Evolutionary conservation across 176 grass and related monocot species (phyloP).

Genomic region (Rhipidocladum racemiflorum): DNA sequence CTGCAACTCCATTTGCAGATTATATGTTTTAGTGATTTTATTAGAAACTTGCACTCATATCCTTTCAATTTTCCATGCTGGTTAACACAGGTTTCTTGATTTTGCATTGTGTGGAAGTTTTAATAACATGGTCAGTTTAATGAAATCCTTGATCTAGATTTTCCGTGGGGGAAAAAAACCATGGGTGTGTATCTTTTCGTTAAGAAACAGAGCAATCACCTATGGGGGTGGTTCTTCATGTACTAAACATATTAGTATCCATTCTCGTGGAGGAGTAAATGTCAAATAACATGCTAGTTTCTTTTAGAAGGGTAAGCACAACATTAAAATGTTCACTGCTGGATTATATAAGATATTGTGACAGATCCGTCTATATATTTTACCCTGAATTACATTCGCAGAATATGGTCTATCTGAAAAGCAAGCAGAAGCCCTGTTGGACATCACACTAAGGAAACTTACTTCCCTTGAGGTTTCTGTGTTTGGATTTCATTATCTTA

Average conservation of each 20-base stretch:
- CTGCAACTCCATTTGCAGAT: too few relatives aligned
- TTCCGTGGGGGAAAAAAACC: neutral
- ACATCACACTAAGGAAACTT: slow-evolving; percentile 90
- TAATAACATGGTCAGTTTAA: too few relatives aligned
- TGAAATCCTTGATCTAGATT: neutral
- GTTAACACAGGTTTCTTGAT: too few relatives aligned
- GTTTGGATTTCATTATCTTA: slow-evolving; percentile 1
- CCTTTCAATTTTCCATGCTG: too few relatives aligned
- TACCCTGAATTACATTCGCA: slow-evolving; percentile 41
- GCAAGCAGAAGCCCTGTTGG: slow-evolving; percentile 88
- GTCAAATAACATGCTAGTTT: neutral
- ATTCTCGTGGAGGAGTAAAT: neutral
- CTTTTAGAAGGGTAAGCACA: neutral
- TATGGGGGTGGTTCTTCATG: neutral
- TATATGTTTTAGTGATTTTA: neutral
- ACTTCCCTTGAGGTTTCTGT: slow-evolving; percentile 81
- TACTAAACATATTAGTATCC: slow-evolving; percentile 6
- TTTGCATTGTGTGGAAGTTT: too few relatives aligned
- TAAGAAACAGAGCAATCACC: neutral
- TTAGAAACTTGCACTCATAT: too few relatives aligned
- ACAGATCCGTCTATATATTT: slow-evolving; percentile 14
- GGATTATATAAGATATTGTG: neutral
- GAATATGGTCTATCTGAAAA: slow-evolving; percentile 77
- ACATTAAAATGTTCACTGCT: neutral
- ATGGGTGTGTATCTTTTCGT: neutral